These are phyloP conservation scores for Escallonia rubra DNA, from an alignment of 129 eudicot species.

Conservation along the genomic window DNA sequence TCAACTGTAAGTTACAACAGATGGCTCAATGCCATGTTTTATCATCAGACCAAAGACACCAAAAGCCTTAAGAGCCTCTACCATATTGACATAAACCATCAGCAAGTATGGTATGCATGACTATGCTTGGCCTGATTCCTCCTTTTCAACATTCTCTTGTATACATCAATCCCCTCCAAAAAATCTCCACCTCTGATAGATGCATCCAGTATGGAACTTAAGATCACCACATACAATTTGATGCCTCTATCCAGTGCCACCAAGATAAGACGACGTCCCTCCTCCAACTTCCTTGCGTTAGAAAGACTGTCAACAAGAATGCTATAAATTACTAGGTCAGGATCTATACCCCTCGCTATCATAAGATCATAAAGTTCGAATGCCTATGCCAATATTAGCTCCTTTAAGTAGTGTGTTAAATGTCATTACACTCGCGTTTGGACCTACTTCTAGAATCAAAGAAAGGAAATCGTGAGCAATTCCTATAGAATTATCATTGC, in stretches of 20 bases:
- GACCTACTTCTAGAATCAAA: conserved; percentile 50
- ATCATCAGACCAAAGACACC: conserved; percentile 35
- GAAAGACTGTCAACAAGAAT: conserved; percentile 56
- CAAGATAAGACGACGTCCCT: conserved; percentile 34
- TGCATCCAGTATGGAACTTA: conserved; percentile 53
- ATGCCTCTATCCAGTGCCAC: conserved; percentile 47
- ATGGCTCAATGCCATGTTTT: conserved; percentile 50
- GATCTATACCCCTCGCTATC: conserved; percentile 38
- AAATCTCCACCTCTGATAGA: conserved; percentile 39
- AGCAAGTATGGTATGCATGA: conserved; percentile 51
- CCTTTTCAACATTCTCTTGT: conserved; percentile 37
- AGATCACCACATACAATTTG: conserved; percentile 46
- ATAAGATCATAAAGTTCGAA: conserved; percentile 35
- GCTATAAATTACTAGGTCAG: conserved; percentile 58
- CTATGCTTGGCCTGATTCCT: conserved; percentile 48
- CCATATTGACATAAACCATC: conserved; percentile 49
- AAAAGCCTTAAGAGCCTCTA: conserved; percentile 39
- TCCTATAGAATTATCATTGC: conserved; percentile 27
- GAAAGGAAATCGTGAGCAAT: conserved; percentile 36
- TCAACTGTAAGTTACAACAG: conserved; percentile 32
- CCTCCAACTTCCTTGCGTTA: conserved; percentile 38
- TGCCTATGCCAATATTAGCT: conserved; percentile 36
- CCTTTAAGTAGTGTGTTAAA: conserved; percentile 52
- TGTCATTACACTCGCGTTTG: conserved; percentile 50
- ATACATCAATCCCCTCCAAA: conserved; percentile 41